Evolutionary conservation across 2,329 filamentous ascomycete species (phyloP).

Genomic region (Diaporthe australafricana): DNA sequence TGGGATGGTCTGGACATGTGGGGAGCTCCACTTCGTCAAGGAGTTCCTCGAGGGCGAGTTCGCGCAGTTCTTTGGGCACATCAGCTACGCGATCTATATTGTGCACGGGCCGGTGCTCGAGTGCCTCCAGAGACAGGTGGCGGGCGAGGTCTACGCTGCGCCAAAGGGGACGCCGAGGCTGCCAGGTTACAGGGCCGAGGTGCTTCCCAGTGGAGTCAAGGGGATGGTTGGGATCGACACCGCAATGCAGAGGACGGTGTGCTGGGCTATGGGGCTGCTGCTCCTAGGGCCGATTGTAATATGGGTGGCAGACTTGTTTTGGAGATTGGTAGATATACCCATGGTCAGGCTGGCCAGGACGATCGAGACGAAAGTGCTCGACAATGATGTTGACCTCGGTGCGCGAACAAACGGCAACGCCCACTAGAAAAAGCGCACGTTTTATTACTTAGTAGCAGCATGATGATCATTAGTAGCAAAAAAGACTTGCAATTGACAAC

Average conservation of each 20-base stretch:
- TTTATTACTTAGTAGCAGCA: background rate
- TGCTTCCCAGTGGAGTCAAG: slow-evolving; percentile 45
- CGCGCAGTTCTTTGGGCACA: slow-evolving; percentile 66
- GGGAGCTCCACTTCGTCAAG: slow-evolving; percentile 49
- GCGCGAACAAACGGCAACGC: slow-evolving; percentile 23
- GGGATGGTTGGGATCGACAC: slow-evolving; percentile 48
- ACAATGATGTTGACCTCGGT: slow-evolving; percentile 35
- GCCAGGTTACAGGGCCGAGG: slow-evolving; percentile 39
- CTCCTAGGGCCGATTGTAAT: slow-evolving; percentile 53
- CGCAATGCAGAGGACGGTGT: slow-evolving; percentile 44
- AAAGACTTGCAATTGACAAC: background rate
- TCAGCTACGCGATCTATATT: slow-evolving; percentile 69
- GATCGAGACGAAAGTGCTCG: slow-evolving; percentile 41
- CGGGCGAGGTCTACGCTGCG: slow-evolving; percentile 43
- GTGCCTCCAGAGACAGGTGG: slow-evolving; percentile 47
- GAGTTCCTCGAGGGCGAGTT: slow-evolving; percentile 57
- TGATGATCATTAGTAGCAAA: background rate
- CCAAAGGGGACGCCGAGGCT: slow-evolving; percentile 40
- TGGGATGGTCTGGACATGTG: slow-evolving; percentile 51
- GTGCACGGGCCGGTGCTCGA: slow-evolving; percentile 65
- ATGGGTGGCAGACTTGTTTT: slow-evolving; percentile 70
- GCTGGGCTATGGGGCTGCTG: slow-evolving; percentile 53
- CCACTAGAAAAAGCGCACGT: background rate
- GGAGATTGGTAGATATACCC: slow-evolving; percentile 65
- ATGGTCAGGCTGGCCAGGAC: slow-evolving; percentile 45